These are phyloP conservation scores for Amphichorda felina DNA, from an alignment of 2,329 filamentous ascomycete genomes.

Conservation along the genomic window DNA sequence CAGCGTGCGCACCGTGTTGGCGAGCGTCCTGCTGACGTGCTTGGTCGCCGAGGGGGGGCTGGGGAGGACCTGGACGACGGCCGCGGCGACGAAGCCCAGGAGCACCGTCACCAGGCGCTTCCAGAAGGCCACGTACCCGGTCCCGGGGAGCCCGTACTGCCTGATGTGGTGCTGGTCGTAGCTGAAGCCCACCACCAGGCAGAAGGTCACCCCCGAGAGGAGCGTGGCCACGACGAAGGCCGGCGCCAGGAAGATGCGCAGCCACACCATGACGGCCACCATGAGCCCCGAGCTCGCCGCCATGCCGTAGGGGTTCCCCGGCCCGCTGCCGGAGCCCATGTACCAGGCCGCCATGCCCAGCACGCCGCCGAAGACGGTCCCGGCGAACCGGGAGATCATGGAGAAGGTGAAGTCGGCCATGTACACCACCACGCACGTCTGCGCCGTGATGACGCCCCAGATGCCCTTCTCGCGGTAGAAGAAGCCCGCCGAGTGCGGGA, in stretches of 20 bases:
- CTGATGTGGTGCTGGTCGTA: constrained; percentile 28
- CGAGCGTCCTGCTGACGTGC: constrained; percentile 30
- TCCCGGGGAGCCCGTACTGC: constrained; percentile 31
- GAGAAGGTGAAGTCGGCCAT: constrained; percentile 38
- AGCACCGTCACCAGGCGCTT: constrained; percentile 30
- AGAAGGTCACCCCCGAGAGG: constrained; percentile 23
- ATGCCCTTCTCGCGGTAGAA: constrained; percentile 39
- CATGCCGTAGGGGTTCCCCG: constrained; percentile 36
- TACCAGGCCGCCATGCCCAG: constrained; percentile 37
- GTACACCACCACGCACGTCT: constrained; percentile 33
- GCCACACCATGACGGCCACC: constrained; percentile 20
- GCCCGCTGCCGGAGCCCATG: constrained; percentile 32
- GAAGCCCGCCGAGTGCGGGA: constrained; percentile 32
- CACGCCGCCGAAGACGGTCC: constrained; percentile 33
- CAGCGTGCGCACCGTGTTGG: constrained; percentile 26
- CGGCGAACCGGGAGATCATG: constrained; percentile 24
- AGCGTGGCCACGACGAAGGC: constrained; percentile 15
- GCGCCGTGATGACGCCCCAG: constrained; percentile 39
- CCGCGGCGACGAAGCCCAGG: constrained; percentile 27
- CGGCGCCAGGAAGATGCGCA: constrained; percentile 18
- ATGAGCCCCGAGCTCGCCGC: constrained; percentile 29
- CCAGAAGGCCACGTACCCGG: constrained; percentile 36
- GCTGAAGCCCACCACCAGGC: constrained; percentile 32
- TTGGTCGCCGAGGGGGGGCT: constrained; percentile 30
- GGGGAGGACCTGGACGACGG: constrained; percentile 33